A percentile compares a stretch with the other conserved stretches of the same genome.
These are phyloP conservation scores for Ambrosia hybrid DNA, from an alignment of 140 eudicot species.

Conservation along the genomic window DNA sequence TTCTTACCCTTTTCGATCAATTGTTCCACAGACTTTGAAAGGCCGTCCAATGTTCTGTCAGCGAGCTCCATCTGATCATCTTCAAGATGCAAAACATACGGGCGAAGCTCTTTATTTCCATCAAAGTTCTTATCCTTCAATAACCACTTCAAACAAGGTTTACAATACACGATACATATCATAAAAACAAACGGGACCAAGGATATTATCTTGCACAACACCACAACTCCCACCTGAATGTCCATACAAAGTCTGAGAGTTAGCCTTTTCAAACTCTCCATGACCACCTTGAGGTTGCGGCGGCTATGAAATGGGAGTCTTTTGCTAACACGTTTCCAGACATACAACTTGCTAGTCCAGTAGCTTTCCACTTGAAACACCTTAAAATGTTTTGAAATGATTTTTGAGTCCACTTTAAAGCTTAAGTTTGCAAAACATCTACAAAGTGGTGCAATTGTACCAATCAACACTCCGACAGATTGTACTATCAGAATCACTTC, in stretches of 20 bases:
- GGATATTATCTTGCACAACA: slow-evolving; percentile 5
- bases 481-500: background rate
- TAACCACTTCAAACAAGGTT: background rate
- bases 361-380: slow-evolving; percentile 1
- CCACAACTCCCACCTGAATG: slow-evolving; percentile 2
- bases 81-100: background rate
- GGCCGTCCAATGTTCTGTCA: slow-evolving; percentile 1
- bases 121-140: background rate
- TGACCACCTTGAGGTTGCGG: slow-evolving; percentile 2
- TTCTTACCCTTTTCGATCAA: slow-evolving; percentile 6
- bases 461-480: background rate
- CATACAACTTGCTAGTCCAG: background rate
- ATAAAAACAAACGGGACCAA: background rate
- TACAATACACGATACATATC: background rate
- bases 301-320: background rate
- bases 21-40: background rate
- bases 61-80: background rate
- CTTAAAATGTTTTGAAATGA: background rate
- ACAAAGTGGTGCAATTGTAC: background rate
- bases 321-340: background rate
- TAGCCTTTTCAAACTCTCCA: background rate
- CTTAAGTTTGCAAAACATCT: slow-evolving; percentile 11
- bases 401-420: background rate
- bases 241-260: background rate
- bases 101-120: background rate